Evolutionary conservation across 768 basidiomycete species (phyloP).

Genomic region (Russula compacta): DNA sequence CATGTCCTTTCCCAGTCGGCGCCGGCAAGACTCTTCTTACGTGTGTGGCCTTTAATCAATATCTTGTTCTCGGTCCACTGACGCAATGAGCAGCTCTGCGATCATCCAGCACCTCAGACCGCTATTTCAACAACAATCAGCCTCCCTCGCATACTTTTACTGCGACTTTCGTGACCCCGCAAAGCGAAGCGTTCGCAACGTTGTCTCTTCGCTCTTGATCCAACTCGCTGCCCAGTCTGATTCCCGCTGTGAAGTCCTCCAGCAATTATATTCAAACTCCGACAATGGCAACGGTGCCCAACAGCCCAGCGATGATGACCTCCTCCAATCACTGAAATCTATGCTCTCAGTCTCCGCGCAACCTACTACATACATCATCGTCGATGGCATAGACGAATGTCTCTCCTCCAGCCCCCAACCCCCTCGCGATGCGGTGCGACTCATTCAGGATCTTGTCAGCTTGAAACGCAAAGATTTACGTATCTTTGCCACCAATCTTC

Average conservation of each 20-base stretch:
- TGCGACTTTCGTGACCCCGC: constrained; percentile 20
- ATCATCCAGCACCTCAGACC: constrained; percentile 5
- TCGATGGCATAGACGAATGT: constrained; percentile 24
- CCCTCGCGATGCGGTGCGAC: neutral
- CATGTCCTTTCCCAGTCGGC: neutral
- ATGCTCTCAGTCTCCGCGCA: constrained; percentile 1
- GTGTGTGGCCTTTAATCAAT: neutral
- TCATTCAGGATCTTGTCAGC: constrained; percentile 9
- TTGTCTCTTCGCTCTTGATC: constrained; percentile 20
- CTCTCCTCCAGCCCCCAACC: constrained; percentile 4
- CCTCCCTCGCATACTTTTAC: constrained; percentile 22
- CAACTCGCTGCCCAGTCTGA: constrained; percentile 17
- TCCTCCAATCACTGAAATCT: constrained; percentile 14
- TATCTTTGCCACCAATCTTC: constrained; percentile 1
- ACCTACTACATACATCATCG: constrained; percentile 17
- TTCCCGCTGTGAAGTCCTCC: neutral
- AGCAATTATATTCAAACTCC: neutral
- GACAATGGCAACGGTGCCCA: neutral
- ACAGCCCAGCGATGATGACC: neutral
- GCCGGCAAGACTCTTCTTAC: constrained; percentile 8
- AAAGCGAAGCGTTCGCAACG: constrained; percentile 8
- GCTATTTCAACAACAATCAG: neutral
- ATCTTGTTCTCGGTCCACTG: neutral
- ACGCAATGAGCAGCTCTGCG: constrained; percentile 2
- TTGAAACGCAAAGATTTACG: constrained; percentile 4